Evolutionary conservation across 371 early-diverging fungal genomes (phyloP).

Genomic region (Apophysomyces sp.): DNA sequence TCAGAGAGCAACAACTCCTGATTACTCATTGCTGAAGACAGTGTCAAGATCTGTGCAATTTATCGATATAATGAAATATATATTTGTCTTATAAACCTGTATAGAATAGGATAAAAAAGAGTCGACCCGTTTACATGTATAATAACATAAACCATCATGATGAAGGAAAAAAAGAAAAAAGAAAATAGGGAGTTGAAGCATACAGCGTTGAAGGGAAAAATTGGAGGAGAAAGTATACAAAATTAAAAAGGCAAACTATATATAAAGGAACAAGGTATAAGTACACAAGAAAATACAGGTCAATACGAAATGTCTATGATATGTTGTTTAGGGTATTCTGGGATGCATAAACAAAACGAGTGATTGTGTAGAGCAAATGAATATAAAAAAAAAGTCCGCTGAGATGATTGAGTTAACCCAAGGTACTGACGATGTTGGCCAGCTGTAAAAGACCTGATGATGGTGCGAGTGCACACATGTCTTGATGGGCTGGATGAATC

Average conservation of each 20-base stretch:
- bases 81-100: constrained; percentile 1
- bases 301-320: background rate
- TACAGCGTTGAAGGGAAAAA: background rate
- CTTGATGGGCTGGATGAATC: constrained; percentile 1
- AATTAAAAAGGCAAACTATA: background rate
- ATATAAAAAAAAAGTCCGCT: constrained; percentile 1
- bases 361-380: background rate
- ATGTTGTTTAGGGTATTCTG: background rate
- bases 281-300: background rate
- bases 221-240: background rate
- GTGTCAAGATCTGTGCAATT: background rate
- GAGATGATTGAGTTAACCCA: constrained; percentile 30
- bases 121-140: constrained; percentile 3
- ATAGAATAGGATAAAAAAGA: background rate
- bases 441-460: constrained; percentile 27
- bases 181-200: background rate
- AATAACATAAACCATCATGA: constrained; percentile 1
- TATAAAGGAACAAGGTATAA: constrained; percentile 1
- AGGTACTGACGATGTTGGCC: constrained; percentile 38
- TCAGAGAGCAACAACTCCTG: background rate
- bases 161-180: constrained; percentile 3
- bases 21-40: no score
- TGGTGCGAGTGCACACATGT: background rate
- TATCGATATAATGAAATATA: background rate
- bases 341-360: constrained; percentile 1